A percentile compares a stretch with the other conserved stretches of the same genome.
Evolutionary conservation across 2,329 filamentous ascomycete species (phyloP).

Genomic region (Scedosporium apiospermum): DNA sequence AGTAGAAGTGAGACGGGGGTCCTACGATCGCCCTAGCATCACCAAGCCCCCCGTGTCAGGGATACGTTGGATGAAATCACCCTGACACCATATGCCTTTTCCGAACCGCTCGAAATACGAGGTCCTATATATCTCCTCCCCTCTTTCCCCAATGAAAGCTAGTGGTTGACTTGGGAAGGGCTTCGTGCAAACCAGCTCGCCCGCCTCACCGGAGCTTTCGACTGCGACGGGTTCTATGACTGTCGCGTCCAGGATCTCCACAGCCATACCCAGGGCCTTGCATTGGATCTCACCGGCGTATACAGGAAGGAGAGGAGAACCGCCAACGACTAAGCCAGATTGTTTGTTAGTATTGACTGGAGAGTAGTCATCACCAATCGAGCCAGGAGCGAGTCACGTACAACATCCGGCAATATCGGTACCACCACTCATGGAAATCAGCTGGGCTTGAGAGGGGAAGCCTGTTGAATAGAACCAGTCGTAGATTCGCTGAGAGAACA

Average conservation of each 20-base stretch:
- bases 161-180: conserved; percentile 36
- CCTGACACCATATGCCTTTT: conserved; percentile 31
- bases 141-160: conserved; percentile 32
- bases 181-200: conserved; percentile 33
- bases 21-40: conserved; percentile 30
- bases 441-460: too few species aligned
- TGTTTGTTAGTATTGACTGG: too few species aligned
- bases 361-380: conserved; percentile 14
- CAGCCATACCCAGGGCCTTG: conserved; percentile 32
- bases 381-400: conserved; percentile 15
- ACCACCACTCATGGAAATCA: conserved; percentile 21
- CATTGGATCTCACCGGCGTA: conserved; percentile 35
- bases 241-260: conserved; percentile 30
- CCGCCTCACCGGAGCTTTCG: conserved; percentile 22
- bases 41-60: conserved; percentile 27
- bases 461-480: too few species aligned
- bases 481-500: too few species aligned
- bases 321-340: too few species aligned
- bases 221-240: conserved; percentile 22
- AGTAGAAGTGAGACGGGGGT: background rate
- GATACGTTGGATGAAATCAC: conserved; percentile 33
- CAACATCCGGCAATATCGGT: conserved; percentile 32
- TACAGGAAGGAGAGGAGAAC: conserved; percentile 16
- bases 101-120: conserved; percentile 35
- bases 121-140: conserved; percentile 27